Percentiles rank a stretch among this genome's conserved stretches.
Conservation (phyloP, 495 filamentous ascomycete species). For the Echria macrotheca region DNA sequence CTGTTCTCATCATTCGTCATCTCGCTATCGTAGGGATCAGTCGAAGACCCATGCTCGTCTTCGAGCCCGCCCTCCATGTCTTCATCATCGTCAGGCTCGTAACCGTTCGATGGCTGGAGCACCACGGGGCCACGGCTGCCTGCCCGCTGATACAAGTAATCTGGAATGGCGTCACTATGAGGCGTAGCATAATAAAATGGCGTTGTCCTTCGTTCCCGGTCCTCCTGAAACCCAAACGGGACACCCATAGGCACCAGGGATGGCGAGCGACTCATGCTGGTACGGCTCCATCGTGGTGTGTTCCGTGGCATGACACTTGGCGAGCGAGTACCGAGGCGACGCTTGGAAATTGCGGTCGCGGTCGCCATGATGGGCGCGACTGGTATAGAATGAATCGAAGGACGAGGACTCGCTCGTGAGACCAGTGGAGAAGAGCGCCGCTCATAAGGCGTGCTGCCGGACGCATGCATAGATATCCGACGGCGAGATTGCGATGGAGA, state of each 20-base stretch:
- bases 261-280: constrained; percentile 31
- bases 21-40: constrained; percentile 25
- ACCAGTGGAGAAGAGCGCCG: constrained; percentile 36
- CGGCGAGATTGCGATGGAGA: constrained; percentile 35
- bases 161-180: constrained; percentile 38
- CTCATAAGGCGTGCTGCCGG: constrained; percentile 21
- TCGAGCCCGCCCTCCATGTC: constrained; percentile 23
- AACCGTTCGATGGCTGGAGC: constrained; percentile 10
- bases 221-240: constrained; percentile 17
- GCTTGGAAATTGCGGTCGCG: constrained; percentile 25
- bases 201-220: constrained; percentile 33
- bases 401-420: constrained; percentile 21
- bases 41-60: constrained; percentile 25
- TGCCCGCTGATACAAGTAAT: constrained; percentile 16
- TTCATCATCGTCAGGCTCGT: constrained; percentile 19
- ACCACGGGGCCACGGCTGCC: constrained; percentile 14
- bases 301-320: constrained; percentile 39
- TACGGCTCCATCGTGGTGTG: constrained; percentile 43
- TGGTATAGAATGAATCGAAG: constrained; percentile 12
- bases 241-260: constrained; percentile 21
- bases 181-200: constrained; percentile 52
- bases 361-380: not conserved
- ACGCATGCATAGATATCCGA: constrained; percentile 30
- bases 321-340: constrained; percentile 33
- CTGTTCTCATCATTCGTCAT: constrained; percentile 16